These are phyloP conservation scores for Hemileccinum rubropunctum DNA, from an alignment of 768 basidiomycete species.

Conservation along the genomic window DNA sequence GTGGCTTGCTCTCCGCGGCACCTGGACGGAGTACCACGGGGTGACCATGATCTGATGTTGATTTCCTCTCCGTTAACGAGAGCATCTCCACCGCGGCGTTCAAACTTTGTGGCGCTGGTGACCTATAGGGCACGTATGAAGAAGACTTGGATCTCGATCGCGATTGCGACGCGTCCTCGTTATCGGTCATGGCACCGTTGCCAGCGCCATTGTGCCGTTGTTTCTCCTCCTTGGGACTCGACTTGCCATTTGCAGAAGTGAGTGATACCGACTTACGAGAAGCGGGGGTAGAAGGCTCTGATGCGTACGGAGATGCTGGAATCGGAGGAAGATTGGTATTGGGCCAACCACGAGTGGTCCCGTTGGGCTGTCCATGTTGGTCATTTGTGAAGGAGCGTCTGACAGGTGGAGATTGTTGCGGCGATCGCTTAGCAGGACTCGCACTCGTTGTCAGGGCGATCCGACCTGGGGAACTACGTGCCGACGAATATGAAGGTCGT, in stretches of 20 bases:
- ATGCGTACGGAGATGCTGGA: conserved; percentile 64
- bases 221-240: conserved; percentile 34
- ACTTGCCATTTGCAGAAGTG: conserved; percentile 33
- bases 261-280: conserved; percentile 45
- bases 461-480: conserved; percentile 32
- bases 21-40: conserved; percentile 16
- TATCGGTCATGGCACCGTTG: conserved; percentile 26
- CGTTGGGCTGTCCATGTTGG: conserved; percentile 25
- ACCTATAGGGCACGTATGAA: conserved; percentile 50
- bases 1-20: conserved; percentile 25
- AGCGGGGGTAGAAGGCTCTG: conserved; percentile 58
- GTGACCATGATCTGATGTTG: conserved; percentile 29
- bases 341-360: conserved; percentile 30
- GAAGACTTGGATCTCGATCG: conserved; percentile 53
- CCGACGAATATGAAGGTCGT: conserved; percentile 34
- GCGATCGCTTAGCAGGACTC: conserved; percentile 27
- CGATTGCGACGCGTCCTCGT: conserved; percentile 39
- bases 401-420: conserved; percentile 23
- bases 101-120: conserved; percentile 66
- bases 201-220: conserved; percentile 24
- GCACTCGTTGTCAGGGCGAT: conserved; percentile 21
- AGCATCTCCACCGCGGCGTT: conserved; percentile 71
- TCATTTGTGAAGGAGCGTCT: conserved; percentile 34
- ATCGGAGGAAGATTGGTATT: conserved; percentile 54
- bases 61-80: conserved; percentile 29